These are phyloP conservation scores for Acanthamoeba castellanii DNA, from an alignment of 208 protist genomes.

Conservation along the genomic window DNA sequence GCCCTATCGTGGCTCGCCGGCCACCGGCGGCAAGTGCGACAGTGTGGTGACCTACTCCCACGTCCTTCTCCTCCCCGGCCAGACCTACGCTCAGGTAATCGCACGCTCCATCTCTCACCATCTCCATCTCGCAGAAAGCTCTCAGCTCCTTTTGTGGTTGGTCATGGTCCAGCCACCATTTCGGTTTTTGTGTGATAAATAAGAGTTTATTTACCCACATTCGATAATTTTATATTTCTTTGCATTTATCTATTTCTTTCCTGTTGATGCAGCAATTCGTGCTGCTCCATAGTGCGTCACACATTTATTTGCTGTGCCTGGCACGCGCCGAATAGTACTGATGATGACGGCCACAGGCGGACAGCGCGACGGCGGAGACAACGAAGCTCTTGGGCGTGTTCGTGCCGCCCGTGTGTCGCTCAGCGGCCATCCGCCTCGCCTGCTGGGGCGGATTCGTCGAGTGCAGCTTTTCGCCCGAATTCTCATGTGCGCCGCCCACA, in stretches of 20 bases:
- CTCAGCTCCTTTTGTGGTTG: no score
- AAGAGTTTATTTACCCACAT: no score
- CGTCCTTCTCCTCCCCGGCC: neutral
- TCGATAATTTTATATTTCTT: no score
- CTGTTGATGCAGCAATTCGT: no score
- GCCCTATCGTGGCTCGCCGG: conserved; percentile 7
- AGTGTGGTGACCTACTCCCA: conserved; percentile 20
- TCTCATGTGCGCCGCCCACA: neutral
- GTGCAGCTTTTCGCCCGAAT: neutral
- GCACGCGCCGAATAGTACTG: no score
- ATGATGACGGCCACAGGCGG: no score
- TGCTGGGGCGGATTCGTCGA: conserved; percentile 6
- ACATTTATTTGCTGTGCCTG: no score
- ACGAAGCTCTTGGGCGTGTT: conserved; percentile 44
- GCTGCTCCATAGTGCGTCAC: neutral
- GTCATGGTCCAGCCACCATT: no score
- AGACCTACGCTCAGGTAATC: neutral
- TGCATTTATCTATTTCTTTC: no score
- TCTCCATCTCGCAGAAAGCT: neutral
- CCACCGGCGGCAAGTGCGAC: conserved; percentile 47
- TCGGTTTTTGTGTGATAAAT: no score
- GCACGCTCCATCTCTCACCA: neutral
- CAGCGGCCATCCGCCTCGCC: neutral
- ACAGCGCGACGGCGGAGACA: neutral
- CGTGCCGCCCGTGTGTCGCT: conserved; percentile 1